These are phyloP conservation scores for Trichoderma sp. DNA, from an alignment of 2,329 filamentous ascomycete species.

Conservation along the genomic window DNA sequence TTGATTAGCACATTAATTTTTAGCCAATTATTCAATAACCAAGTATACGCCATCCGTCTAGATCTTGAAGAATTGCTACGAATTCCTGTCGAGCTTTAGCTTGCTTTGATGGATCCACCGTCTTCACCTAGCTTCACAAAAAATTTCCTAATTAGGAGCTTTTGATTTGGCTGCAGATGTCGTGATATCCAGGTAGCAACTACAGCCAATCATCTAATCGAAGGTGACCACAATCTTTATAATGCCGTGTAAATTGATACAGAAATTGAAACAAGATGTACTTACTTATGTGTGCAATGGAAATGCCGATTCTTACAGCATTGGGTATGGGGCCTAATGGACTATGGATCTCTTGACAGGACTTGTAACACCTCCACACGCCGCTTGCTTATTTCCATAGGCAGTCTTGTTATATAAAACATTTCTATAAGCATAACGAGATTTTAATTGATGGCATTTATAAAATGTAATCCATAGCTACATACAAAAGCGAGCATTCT, in stretches of 20 bases:
- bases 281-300: too few species aligned
- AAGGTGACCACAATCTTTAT: neutral
- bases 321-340: neutral
- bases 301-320: neutral
- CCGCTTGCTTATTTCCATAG: neutral
- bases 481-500: neutral
- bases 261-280: neutral
- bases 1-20: neutral
- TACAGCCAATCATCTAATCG: neutral
- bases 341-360: neutral
- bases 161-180: neutral
- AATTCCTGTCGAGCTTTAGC: neutral
- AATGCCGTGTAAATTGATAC: too few species aligned
- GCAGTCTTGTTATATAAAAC: neutral
- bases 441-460: neutral
- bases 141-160: conserved; percentile 5
- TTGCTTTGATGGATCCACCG: neutral
- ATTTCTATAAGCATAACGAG: neutral
- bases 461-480: neutral
- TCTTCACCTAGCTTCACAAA: neutral
- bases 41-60: neutral
- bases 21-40: neutral
- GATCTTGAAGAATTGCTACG: neutral
- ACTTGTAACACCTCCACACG: neutral
- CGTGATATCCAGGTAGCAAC: neutral